Evolutionary conservation across 768 basidiomycete species (phyloP).

Genomic region (Pleurotus cornucopiae): DNA sequence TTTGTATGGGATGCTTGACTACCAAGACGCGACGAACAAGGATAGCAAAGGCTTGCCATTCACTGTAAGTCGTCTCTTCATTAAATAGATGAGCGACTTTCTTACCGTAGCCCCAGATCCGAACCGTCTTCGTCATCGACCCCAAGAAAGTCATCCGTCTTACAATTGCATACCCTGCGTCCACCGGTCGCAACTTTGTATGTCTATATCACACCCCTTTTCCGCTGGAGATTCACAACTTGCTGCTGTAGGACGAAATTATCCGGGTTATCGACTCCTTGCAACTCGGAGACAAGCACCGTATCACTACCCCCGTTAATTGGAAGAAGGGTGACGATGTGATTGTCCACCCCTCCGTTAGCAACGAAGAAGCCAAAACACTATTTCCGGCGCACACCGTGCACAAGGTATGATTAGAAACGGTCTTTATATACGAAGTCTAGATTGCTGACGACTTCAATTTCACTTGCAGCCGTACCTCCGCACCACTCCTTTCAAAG

Average conservation of each 20-base stretch:
- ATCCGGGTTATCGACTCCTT: conserved; percentile 46
- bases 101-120: conserved; percentile 50
- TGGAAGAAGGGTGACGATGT: conserved; percentile 94
- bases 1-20: conserved; percentile 94
- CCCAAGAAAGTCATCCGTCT: conserved; percentile 94
- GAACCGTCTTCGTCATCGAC: conserved; percentile 97
- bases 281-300: conserved; percentile 85
- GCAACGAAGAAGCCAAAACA: conserved; percentile 84
- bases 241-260: neutral
- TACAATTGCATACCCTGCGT: conserved; percentile 88
- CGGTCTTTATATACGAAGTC: neutral
- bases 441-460: neutral
- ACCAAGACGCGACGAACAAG: conserved; percentile 88
- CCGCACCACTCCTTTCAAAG: conserved; percentile 5
- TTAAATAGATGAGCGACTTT: neutral
- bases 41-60: conserved; percentile 88
- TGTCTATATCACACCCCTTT: neutral
- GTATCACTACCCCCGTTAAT: conserved; percentile 88
- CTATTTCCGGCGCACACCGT: conserved; percentile 82
- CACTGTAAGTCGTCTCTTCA: conserved; percentile 49
- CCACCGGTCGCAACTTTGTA: conserved; percentile 90
- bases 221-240: neutral
- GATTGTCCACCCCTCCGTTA: conserved; percentile 83
- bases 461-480: neutral
- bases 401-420: conserved; percentile 57